These are phyloP conservation scores for Phytophthora aleatoria DNA, from an alignment of 352 stramenopile genomes.

Conservation along the genomic window DNA sequence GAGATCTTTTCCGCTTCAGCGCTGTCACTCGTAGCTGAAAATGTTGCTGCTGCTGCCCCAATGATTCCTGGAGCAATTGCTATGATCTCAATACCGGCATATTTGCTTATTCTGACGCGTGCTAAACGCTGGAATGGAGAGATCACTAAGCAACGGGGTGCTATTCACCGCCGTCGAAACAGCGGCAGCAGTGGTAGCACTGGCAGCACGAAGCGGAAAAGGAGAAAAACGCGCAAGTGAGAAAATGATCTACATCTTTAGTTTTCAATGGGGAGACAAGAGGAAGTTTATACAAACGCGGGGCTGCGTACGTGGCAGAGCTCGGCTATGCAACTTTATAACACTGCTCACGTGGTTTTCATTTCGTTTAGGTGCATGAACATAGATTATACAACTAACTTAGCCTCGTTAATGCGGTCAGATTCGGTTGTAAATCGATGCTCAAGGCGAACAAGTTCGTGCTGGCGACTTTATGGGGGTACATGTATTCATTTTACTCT, in stretches of 20 bases:
- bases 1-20: constrained; percentile 9
- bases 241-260: background rate
- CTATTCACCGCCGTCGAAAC: constrained; percentile 31
- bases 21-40: constrained; percentile 18
- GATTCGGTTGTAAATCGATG: too few species aligned
- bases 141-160: constrained; percentile 20
- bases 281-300: too few species aligned
- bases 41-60: constrained; percentile 14
- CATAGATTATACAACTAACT: too few species aligned
- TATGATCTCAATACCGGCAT: constrained; percentile 33
- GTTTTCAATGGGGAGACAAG: background rate
- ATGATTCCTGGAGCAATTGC: constrained; percentile 21
- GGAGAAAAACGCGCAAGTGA: constrained; percentile 38
- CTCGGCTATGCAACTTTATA: constrained; percentile 13
- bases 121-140: constrained; percentile 38
- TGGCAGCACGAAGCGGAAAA: constrained; percentile 23
- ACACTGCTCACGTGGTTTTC: background rate
- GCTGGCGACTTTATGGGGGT: too few species aligned
- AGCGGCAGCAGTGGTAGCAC: constrained; percentile 14
- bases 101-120: constrained; percentile 30
- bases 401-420: too few species aligned
- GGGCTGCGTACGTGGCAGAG: too few species aligned
- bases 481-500: too few species aligned
- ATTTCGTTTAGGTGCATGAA: too few species aligned
- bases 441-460: too few species aligned